Evolutionary conservation across 345 rosid species (phyloP), one percentile per base, ranked within the genome.

Genomic region (Litchi chinensis): DNA sequence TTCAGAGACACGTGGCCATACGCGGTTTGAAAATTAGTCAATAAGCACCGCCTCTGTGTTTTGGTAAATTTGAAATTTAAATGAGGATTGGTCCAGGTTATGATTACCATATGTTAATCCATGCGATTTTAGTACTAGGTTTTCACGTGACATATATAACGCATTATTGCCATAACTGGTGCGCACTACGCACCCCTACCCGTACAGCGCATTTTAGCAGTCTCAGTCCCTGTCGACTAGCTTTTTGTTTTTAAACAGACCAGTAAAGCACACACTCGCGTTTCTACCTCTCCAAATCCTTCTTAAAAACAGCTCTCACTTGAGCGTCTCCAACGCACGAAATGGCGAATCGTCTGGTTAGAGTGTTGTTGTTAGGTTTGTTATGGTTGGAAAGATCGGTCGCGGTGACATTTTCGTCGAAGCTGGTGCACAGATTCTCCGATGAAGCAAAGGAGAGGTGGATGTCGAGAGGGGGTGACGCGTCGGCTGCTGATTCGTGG

Each of bases 381-480:
- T 41, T 74, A 18, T n/a, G 40, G 28, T 48, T 60, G 16, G 54
- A 46, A 7, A 75, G 73, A 5, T 64, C 82, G 65, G 74, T 16
- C 21, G 79, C 69, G 12, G 43, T 40, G 40, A 71, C 85, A 63
- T 82, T 82, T 68, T 82, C 85, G 40, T 70, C 82, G n/a, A 79
- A 48, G 80, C 71, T 82, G 59, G 73, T 82, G 9, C 82, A 82
- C 37, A 64, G 82, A 22, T 79, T 70, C 76, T 79, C 85, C 39
- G 77, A 82, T 3, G 85, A 82, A 60, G 85, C 79, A 4, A 79
- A 71, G 63, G 69, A 57, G 71, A 56, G 77, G 1, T 66, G 74
- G 74, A 22, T 62, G 57, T 71, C 67, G 39, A 39, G 77, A 56
- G 63, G 59, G 19, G 62, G 73, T 7, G 50, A 75, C 32, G 71